A percentile compares a stretch with the other conserved stretches of the same genome.
Conservation (phyloP, 768 basidiomycete genomes). For the Rhodosporidiobolus odoratus region DNA sequence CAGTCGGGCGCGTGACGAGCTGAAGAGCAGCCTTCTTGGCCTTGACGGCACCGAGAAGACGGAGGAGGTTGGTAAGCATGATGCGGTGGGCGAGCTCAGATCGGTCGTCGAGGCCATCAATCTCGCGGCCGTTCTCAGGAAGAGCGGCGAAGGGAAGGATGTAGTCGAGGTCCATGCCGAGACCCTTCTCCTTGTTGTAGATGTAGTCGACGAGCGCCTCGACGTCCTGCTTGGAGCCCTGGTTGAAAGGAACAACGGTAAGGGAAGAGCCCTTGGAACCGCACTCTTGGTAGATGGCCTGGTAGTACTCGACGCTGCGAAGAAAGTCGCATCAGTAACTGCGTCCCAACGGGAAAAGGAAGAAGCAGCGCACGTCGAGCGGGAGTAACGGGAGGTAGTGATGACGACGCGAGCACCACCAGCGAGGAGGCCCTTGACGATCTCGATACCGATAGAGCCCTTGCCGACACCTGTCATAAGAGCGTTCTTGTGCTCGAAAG, state of each 20-base stretch:
- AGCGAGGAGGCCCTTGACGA: conserved; percentile 90
- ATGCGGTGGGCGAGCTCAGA: conserved; percentile 97
- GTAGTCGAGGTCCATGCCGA: conserved; percentile 96
- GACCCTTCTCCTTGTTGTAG: conserved; percentile 63
- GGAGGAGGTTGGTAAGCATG: conserved; percentile 95
- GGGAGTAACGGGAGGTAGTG: conserved; percentile 95
- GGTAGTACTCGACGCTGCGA: conserved; percentile 84
- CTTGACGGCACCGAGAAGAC: conserved; percentile 95
- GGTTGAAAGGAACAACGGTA: conserved; percentile 98
- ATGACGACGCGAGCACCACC: conserved; percentile 95
- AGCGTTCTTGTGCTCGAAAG: conserved; percentile 98
- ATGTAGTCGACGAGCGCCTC: conserved; percentile 98
- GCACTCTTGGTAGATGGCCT: conserved; percentile 90
- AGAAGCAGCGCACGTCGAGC: conserved; percentile 55
- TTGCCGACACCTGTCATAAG: conserved; percentile 96
- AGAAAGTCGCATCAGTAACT: background rate
- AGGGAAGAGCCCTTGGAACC: conserved; percentile 94
- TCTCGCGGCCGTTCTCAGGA: conserved; percentile 97
- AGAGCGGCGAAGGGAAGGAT: conserved; percentile 97
- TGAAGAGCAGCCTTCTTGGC: conserved; percentile 93
- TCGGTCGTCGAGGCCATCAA: conserved; percentile 91
- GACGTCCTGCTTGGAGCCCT: conserved; percentile 96
- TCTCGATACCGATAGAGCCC: conserved; percentile 95
- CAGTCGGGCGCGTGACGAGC: conserved; percentile 95
- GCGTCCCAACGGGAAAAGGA: too few relatives aligned